Evolutionary conservation across 768 basidiomycete species (phyloP).

Genomic region (Pilatotrama ljubarskyi): DNA sequence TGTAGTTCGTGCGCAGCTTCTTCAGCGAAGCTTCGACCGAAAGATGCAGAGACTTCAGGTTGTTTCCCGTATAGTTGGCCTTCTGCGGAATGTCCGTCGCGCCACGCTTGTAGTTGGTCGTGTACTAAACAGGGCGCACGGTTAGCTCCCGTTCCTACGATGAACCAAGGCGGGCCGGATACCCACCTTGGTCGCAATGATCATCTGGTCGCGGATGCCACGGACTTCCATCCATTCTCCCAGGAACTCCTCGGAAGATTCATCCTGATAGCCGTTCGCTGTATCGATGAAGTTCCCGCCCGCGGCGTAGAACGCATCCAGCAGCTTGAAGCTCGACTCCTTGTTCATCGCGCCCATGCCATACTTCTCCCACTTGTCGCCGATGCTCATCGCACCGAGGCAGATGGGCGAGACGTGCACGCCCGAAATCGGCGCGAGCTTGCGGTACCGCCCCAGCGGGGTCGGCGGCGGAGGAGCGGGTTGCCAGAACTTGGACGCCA

Average conservation of each 20-base stretch:
- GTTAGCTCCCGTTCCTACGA: no score
- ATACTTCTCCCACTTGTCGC: constrained; percentile 40
- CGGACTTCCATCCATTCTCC: constrained; percentile 52
- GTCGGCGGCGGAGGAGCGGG: constrained; percentile 24
- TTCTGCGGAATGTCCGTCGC: constrained; percentile 24
- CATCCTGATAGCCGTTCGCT: constrained; percentile 53
- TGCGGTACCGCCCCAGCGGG: constrained; percentile 38
- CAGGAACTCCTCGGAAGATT: constrained; percentile 52
- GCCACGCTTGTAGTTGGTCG: constrained; percentile 26
- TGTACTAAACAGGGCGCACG: constrained; percentile 18
- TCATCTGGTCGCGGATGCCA: constrained; percentile 48
- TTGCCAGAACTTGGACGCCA: constrained; percentile 18
- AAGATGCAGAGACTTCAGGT: constrained; percentile 38
- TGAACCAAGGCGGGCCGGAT: not conserved
- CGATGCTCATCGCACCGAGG: constrained; percentile 51
- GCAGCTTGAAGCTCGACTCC: constrained; percentile 42
- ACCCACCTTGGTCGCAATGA: constrained; percentile 46
- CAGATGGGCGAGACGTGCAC: constrained; percentile 50
- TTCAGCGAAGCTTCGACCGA: constrained; percentile 37
- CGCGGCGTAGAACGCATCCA: constrained; percentile 45
- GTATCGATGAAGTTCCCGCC: constrained; percentile 55
- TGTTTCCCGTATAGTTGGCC: constrained; percentile 39
- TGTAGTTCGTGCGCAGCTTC: constrained; percentile 44
- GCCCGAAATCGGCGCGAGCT: constrained; percentile 41
- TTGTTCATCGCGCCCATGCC: constrained; percentile 47